Evolutionary conservation across 129 eudicot species (phyloP).

Genomic region (Artemisia tridentata): DNA sequence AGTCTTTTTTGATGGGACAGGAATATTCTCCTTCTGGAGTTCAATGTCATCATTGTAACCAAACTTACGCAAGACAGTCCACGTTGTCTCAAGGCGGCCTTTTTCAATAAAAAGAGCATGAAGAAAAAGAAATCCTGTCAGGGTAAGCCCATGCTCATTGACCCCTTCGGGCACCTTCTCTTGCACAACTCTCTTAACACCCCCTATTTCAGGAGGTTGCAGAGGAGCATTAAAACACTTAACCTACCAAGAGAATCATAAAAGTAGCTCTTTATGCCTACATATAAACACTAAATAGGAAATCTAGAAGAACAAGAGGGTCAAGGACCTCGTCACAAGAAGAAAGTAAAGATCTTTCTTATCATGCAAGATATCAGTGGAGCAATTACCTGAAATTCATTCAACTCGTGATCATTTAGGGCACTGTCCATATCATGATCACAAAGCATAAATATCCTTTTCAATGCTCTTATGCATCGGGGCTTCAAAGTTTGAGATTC

Average conservation of each 20-base stretch:
- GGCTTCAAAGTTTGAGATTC: slow-evolving; percentile 83
- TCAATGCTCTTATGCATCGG: slow-evolving; percentile 80
- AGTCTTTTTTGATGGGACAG: slow-evolving; percentile 57
- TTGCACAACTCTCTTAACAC: slow-evolving; percentile 94
- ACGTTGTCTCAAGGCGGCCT: slow-evolving; percentile 92
- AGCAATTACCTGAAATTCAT: slow-evolving; percentile 75
- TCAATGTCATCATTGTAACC: slow-evolving; percentile 88
- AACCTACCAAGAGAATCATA: slow-evolving; percentile 49
- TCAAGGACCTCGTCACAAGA: slow-evolving; percentile 17
- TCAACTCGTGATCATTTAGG: slow-evolving; percentile 83
- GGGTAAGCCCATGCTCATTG: slow-evolving; percentile 83
- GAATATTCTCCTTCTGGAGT: slow-evolving; percentile 63
- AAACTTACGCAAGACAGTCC: slow-evolving; percentile 84
- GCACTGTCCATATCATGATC: slow-evolving; percentile 92
- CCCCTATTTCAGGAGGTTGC: slow-evolving; percentile 93
- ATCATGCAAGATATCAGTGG: slow-evolving; percentile 10
- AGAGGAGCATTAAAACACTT: slow-evolving; percentile 95
- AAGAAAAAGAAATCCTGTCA: slow-evolving; percentile 89
- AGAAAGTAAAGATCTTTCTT: slow-evolving; percentile 14
- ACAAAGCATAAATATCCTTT: slow-evolving; percentile 80
- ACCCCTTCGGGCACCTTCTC: slow-evolving; percentile 95
- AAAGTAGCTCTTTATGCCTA: slow-evolving; percentile 18
- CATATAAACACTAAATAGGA: neutral
- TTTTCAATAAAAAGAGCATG: slow-evolving; percentile 96
- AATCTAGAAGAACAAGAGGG: slow-evolving; percentile 9